These are phyloP conservation scores for Pseudonectria buxi DNA, from an alignment of 2,329 filamentous ascomycete species.

Conservation along the genomic window DNA sequence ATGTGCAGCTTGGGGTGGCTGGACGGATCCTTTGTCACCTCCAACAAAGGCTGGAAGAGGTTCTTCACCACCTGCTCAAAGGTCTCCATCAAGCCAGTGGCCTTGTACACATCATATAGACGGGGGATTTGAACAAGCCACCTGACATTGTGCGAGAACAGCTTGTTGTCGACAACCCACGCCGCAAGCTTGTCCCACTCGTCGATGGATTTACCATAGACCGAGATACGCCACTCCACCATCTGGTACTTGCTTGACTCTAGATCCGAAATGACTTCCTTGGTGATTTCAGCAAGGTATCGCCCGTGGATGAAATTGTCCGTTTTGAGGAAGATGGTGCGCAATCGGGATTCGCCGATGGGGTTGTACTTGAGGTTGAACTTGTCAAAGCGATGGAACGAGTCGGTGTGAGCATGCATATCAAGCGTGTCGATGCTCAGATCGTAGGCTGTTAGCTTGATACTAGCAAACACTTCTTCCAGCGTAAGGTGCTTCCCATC, in stretches of 20 bases:
- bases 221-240: constrained; percentile 98
- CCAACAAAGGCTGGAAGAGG: constrained; percentile 87
- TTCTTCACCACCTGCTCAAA: constrained; percentile 90
- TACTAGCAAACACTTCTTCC: constrained; percentile 91
- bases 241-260: constrained; percentile 99
- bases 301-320: constrained; percentile 96
- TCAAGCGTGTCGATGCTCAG: constrained; percentile 96
- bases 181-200: constrained; percentile 98
- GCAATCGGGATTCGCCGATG: constrained; percentile 85
- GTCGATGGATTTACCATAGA: constrained; percentile 85
- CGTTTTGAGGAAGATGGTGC: constrained; percentile 98
- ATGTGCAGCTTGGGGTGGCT: constrained; percentile 90
- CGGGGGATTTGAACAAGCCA: constrained; percentile 96
- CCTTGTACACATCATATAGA: constrained; percentile 93
- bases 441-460: constrained; percentile 95
- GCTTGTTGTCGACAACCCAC: constrained; percentile 97
- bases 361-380: constrained; percentile 99
- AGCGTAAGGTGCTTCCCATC: constrained; percentile 90
- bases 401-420: constrained; percentile 98
- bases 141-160: constrained; percentile 94
- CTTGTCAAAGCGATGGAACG: constrained; percentile 98
- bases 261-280: constrained; percentile 93
- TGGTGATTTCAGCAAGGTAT: constrained; percentile 94
- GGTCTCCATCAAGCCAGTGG: constrained; percentile 74
- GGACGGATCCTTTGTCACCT: constrained; percentile 80